Base-by-base conservation (phyloP, 2,329 filamentous ascomycete species). In the Xenoacremonium recifei region DNA sequence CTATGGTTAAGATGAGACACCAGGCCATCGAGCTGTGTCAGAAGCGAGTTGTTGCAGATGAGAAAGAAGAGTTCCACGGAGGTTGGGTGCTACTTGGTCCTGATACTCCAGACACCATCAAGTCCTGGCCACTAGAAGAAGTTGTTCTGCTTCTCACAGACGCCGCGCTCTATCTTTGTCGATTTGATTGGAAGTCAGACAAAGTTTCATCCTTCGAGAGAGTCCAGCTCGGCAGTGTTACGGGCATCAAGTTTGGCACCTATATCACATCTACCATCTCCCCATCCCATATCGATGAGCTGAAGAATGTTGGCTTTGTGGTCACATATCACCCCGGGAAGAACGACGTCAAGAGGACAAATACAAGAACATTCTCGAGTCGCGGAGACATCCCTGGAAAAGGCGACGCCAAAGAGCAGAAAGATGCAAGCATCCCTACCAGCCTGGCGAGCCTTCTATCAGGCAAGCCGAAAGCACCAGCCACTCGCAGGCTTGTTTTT, bases 171-270 rank as follows among this genome's bases (percentile, higher is more conserved):
- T 97, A 97, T 61, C 82, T 89, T 47, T 96, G 91, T 63, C 82
- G 88, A 12, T 91, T 97, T 55, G 90, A 97, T 65, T 97, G 92
- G 90, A 87, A 87, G 49, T 84, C 90, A 6, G 93, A 97, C 68
- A 97, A 97, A 62, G 88, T 99, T 2, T 85, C 86, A 11, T 90
- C 87, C 0, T 97, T 96, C 63, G 91, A 97, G 67, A 78, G 91
- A 6, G 82, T 96, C 12, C 83, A 87, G 44, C 74, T 97, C 6
- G 75, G 79, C 16, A 87, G 89, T 43, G 72, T 99, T 25, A 76
- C 78, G 2, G 75, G 77, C 18, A 80, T 99, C 54, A 84, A 83
- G 58, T 80, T 84, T 46, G 93, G 93, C 16, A 85, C 89, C 0
- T 99, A 97, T 59, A 87, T 99, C 58, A 96, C 90, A 1, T 92